A percentile compares a stretch with the other conserved stretches of the same genome.
phyloP scores from a whole-genome alignment of 179 eudicot genomes.

The Silene vulgaris region DNA sequence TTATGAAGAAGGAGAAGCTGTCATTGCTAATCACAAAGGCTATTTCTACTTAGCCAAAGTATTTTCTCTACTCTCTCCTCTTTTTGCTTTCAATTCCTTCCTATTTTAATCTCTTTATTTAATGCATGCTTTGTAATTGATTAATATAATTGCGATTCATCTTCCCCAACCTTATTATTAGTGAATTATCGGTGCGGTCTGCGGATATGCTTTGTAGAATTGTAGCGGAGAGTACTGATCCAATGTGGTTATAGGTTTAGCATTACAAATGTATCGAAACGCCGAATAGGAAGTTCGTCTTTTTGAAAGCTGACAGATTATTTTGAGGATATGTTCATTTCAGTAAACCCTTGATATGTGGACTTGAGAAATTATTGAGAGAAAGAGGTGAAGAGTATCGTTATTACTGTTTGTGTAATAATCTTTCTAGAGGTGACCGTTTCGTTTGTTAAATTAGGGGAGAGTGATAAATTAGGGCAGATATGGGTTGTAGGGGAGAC shows the following conservation, averaged over 20 bases:
- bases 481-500: too few species aligned
- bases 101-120: not conserved
- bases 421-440: too few species aligned
- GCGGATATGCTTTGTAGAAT: too few species aligned
- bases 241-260: not conserved
- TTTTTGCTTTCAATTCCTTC: too few species aligned
- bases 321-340: not conserved
- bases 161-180: too few species aligned
- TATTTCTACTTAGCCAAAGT: conserved; percentile 19
- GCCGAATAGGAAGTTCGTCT: too few species aligned
- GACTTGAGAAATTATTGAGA: not conserved
- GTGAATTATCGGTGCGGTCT: too few species aligned
- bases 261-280: too few species aligned
- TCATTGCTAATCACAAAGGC: conserved; percentile 19
- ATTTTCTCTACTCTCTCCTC: not conserved
- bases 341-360: not conserved
- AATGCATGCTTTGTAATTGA: not conserved
- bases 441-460: too few species aligned
- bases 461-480: too few species aligned
- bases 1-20: conserved; percentile 14
- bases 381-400: not conserved
- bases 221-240: too few species aligned
- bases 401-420: too few species aligned
- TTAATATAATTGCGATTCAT: not conserved
- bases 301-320: not conserved